Percentiles rank a stretch among this genome's conserved stretches.
These are phyloP conservation scores for Colletotrichum orbiculare DNA, from an alignment of 2,329 filamentous ascomycete genomes.

Conservation along the genomic window DNA sequence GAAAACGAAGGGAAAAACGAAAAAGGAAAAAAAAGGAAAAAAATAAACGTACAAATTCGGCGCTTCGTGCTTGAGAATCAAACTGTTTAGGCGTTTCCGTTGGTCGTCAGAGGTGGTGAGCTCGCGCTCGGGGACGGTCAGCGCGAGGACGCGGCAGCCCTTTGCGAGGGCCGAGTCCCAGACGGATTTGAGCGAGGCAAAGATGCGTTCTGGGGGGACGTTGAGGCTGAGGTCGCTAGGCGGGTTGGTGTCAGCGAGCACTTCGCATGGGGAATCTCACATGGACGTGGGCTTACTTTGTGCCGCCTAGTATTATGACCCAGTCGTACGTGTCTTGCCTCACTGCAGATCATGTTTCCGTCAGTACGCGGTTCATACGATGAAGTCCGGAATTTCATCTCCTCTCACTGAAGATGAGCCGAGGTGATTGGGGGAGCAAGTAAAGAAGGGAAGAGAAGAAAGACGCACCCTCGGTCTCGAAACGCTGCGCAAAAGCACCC, in stretches of 20 bases:
- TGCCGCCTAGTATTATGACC: constrained; percentile 72
- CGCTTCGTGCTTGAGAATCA: constrained; percentile 61
- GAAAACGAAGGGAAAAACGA: background rate
- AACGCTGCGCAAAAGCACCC: constrained; percentile 45
- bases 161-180: constrained; percentile 63
- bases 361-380: background rate
- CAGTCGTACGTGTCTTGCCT: constrained; percentile 60
- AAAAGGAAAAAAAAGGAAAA: background rate
- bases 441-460: background rate
- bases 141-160: constrained; percentile 67
- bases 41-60: constrained; percentile 62
- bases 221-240: constrained; percentile 62
- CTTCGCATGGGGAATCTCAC: background rate
- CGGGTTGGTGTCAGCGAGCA: background rate
- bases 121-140: constrained; percentile 69
- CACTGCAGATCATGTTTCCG: constrained; percentile 32
- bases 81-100: constrained; percentile 61
- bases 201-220: constrained; percentile 54
- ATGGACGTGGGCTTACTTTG: constrained; percentile 59
- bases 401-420: too few relatives aligned
- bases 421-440: too few relatives aligned
- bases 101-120: constrained; percentile 44
- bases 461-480: constrained; percentile 50
- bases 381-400: too few relatives aligned
- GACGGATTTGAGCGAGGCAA: constrained; percentile 57